Evolutionary conservation across 257 asterid genomes (phyloP), one percentile per base, ranked within the genome.

Genomic region (Solanum ossicruentum): DNA sequence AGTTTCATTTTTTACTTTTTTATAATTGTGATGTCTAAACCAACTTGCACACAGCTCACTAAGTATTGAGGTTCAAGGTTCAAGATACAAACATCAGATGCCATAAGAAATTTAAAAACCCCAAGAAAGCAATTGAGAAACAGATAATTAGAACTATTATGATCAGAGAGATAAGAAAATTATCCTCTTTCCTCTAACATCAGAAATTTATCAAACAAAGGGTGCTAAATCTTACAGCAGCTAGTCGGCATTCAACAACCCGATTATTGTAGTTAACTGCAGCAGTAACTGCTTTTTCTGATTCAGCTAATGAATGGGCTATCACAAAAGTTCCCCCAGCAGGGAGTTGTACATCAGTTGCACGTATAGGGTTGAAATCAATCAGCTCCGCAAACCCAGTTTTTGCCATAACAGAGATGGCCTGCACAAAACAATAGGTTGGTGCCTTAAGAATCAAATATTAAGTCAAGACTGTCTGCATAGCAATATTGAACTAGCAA

Each of bases 201-300:
- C 32, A 17, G 55, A 71, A 80, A 72, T 17, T 63, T 23, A 80
- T 36, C 10, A 86, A 23, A 17, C 5, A 86, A 23, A 11, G 20
- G 79, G 51, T 55, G 86, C 28, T 4, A 26, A 81, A 72, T 89
- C 98, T 91, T 87, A 97, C 99, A 82, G 99, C 90, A 89, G 99
- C 98, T 81, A 95, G 87, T 73, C 91, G 97, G 87, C 98, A 97
- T 89, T 97, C 99, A 85, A 97, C 97, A 55, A 97, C 99, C 85
- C 99, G 89, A 86, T 97, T 93, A 86, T 97, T 95, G 91, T 95
- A 97, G 88, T 97, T 95, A 84, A 97, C 94, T 28, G 99, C 98
- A 1, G 98, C 98, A 58, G 98, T 95, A 10, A 97, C 98, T 67
- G 98, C 98, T 90, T 97, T 97, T 89, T 93, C 94, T 84, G 99